These are phyloP conservation scores for Aspergillus conjunctus DNA, from an alignment of 495 filamentous ascomycete genomes.

Conservation along the genomic window DNA sequence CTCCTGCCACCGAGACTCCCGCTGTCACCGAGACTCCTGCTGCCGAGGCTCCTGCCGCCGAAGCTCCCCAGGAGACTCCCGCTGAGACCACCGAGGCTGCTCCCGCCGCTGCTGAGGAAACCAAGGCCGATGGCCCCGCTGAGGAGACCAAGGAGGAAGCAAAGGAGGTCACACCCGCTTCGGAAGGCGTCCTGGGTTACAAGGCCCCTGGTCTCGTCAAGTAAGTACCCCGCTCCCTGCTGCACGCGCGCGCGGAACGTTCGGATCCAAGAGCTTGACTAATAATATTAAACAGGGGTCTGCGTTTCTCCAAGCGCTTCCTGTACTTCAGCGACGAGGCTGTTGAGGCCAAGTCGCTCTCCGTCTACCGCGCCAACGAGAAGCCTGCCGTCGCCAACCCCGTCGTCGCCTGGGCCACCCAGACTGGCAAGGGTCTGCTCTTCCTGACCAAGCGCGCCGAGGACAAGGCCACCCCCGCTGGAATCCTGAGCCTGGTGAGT, in stretches of 20 bases:
- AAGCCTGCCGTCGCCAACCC: constrained; percentile 77
- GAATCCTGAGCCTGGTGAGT: constrained; percentile 83
- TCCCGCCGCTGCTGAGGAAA: constrained; percentile 46
- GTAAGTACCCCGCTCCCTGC: constrained; percentile 56
- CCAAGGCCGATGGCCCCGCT: constrained; percentile 39
- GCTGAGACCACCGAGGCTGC: constrained; percentile 41
- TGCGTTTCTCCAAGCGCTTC: constrained; percentile 73
- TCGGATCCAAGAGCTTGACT: constrained; percentile 19
- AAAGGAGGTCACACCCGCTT: constrained; percentile 56
- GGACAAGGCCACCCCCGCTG: constrained; percentile 76
- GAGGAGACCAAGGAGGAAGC: constrained; percentile 51
- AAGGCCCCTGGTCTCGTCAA: constrained; percentile 89
- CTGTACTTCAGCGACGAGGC: constrained; percentile 93
- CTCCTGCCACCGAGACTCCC: constrained; percentile 40
- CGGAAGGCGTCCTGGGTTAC: constrained; percentile 77
- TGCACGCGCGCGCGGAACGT: neutral
- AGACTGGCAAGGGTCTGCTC: constrained; percentile 94
- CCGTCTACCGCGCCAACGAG: constrained; percentile 78
- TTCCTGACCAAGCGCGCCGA: constrained; percentile 87
- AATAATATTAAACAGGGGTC: constrained; percentile 44
- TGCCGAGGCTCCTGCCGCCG: constrained; percentile 39
- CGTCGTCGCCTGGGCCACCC: constrained; percentile 80
- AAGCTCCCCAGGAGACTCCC: constrained; percentile 40
- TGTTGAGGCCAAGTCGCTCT: constrained; percentile 71
- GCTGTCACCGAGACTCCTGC: constrained; percentile 34